Base-by-base conservation (phyloP, 169 alveolate genomes). In the Cryptosporidium muris region DNA sequence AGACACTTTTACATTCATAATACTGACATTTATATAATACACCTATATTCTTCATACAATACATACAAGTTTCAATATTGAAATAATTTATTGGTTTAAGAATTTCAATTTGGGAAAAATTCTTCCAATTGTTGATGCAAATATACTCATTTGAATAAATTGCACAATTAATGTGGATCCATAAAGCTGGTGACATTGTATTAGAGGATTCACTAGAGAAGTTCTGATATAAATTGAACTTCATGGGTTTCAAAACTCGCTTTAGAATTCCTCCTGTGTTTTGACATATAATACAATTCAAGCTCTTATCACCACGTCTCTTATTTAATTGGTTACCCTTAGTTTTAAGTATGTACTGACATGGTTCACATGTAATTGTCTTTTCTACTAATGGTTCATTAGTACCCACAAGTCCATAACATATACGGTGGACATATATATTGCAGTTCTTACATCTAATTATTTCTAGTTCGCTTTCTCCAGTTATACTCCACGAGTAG, bases 131-230 rank as follows among this genome's bases (percentile, higher is more conserved):
- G 48, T 60, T 43, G 1, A 74, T 43, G 2, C 38, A 38, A 4
- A 74, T 16, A 60, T 74, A 58, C 25, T 74, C 60, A n/a, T 38
- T 16, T 2, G 85, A 74, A 74, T 74, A 74, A 2, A 74, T 58
- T 12, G 85, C 85, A 74, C 85, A 74, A 16, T 74, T 68, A 56
- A 74, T 34, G 40, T 74, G 85, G 60, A 74, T 58, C 85, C 85
- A 74, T n/a, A 74, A 43, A 25, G 85, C 80, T 64, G 62, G 43
- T 6, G n/a, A 37, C 34, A 43, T 63, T 37, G n/a, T 16, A 9
- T 48, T 74, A 6, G 43, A 42, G 36, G 63, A 25, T 4, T 1
- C 16, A 12, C 45, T 48, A 36, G 16, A 74, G 1, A 34, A 42
- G 5, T 4, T 36, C 6, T 60, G 4, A 16, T 16, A 25, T n/a